These are phyloP conservation scores for Naganishia sp. DNA, from an alignment of 1,284 basidiomycete species.

Conservation along the genomic window DNA sequence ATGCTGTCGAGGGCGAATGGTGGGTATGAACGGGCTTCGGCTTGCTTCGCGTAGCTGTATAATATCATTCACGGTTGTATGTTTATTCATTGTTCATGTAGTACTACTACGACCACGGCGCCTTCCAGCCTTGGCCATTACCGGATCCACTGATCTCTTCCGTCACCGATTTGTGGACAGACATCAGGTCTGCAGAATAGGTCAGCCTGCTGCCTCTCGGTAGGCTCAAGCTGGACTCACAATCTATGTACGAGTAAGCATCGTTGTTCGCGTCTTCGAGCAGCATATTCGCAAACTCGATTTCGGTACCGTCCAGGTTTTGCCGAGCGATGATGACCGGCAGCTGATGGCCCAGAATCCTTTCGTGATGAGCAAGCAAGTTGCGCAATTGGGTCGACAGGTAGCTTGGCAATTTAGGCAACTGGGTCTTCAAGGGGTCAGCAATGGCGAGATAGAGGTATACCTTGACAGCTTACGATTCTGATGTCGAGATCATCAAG, in stretches of 20 bases:
- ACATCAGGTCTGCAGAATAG: conserved; percentile 46
- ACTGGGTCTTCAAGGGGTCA: conserved; percentile 59
- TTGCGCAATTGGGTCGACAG: conserved; percentile 84
- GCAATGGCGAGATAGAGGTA: background rate
- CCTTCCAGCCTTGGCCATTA: conserved; percentile 48
- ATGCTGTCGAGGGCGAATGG: conserved; percentile 23
- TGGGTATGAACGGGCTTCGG: conserved; percentile 5
- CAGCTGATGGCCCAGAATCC: conserved; percentile 63
- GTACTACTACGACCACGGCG: conserved; percentile 13
- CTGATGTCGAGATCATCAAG: conserved; percentile 70
- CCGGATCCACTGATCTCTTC: conserved; percentile 51
- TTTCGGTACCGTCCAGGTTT: conserved; percentile 88
- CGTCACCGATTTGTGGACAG: conserved; percentile 52
- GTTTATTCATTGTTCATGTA: background rate
- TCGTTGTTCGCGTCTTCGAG: conserved; percentile 98
- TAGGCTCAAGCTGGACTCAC: conserved; percentile 57
- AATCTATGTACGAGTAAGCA: conserved; percentile 82
- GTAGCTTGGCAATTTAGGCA: conserved; percentile 73
- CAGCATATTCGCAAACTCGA: conserved; percentile 95
- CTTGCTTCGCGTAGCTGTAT: background rate
- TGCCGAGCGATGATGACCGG: conserved; percentile 84
- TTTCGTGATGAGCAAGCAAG: conserved; percentile 72
- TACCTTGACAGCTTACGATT: conserved; percentile 60
- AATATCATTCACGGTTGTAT: conserved; percentile 18
- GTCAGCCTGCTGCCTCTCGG: background rate